These are phyloP conservation scores for Rhodocollybia butyracea DNA, from an alignment of 768 basidiomycete genomes.

Conservation along the genomic window DNA sequence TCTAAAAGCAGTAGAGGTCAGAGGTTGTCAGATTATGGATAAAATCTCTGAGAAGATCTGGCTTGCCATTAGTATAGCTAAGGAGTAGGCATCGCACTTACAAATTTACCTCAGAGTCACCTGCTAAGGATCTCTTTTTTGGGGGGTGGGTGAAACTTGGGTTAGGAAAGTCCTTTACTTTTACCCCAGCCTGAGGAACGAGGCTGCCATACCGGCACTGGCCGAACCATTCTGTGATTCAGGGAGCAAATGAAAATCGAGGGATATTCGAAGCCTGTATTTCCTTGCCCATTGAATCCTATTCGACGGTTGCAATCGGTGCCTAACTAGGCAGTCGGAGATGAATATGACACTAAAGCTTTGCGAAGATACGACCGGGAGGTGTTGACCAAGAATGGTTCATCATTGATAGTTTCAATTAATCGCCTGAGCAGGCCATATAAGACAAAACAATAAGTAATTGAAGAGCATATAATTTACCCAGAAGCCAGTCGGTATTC, in stretches of 20 bases:
- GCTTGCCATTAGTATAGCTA: constrained; percentile 6
- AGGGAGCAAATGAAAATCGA: constrained; percentile 73
- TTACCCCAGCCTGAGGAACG: constrained; percentile 41
- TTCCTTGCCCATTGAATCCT: constrained; percentile 85
- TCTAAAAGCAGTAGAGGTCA: constrained; percentile 13
- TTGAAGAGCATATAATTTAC: constrained; percentile 39
- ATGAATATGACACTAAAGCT: constrained; percentile 22
- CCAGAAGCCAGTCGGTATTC: constrained; percentile 87
- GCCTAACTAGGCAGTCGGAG: neutral
- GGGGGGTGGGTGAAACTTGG: neutral
- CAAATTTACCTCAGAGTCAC: constrained; percentile 68
- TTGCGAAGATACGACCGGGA: constrained; percentile 63
- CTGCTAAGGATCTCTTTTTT: constrained; percentile 16
- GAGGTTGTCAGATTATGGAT: constrained; percentile 4
- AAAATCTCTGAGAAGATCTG: neutral
- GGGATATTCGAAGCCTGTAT: constrained; percentile 85
- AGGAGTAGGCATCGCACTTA: constrained; percentile 17
- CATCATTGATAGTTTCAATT: constrained; percentile 59
- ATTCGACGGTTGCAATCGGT: constrained; percentile 57
- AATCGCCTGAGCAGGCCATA: neutral
- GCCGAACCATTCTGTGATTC: constrained; percentile 89
- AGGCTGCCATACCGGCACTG: constrained; percentile 35
- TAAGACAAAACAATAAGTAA: neutral
- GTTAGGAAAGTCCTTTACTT: constrained; percentile 11
- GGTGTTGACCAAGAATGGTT: constrained; percentile 78